Base-by-base conservation (phyloP, 441 rosid genomes). In the Brassica balearica region DNA sequence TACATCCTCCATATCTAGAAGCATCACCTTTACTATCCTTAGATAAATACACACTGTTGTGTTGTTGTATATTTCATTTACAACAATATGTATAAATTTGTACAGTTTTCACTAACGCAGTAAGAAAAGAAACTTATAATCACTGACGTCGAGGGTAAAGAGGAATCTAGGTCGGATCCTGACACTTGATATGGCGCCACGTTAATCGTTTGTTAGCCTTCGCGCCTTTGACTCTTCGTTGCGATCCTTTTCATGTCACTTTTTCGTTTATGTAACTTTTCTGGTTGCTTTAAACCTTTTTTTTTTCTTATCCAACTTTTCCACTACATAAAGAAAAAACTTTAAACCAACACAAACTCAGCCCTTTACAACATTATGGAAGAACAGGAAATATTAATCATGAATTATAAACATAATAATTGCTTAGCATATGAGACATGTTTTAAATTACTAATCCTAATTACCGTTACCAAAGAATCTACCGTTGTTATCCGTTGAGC, bases 401-500 rank as follows among this genome's bases (percentile, higher is more conserved):
- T 76, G 80, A 61, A 34, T 68, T 46, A 14, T 15, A 67, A 81
- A 76, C 78, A 81, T 81, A 72, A 81, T 81, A 62, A 76, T 81
- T 68, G 75, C 77, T 81, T 72, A 72, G 68, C 81, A 76, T 75
- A 75, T 70, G 83, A 70, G 46, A 46, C 51, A 65, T 60, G 60
- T 23, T 64, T 43, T 59, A 58, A 65, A 43, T 65, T 17, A 66
- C 80, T 27, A 12, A 9, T 72, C 56, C 43, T 65, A 71, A 61
- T 81, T 72, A 65, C 81, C 77, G 81, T 80, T 76, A 76, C 8
- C 27, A 58, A 75, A 76, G 53, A 59, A 53, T 19, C 55, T 36
- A 79, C 82, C 79, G 82, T 74, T 69, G 82, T 74, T 79, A 29
- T 73, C 78, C 78, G 82, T 69, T 79, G 46, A 69, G 46, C 67